A percentile compares a stretch with the other conserved stretches of the same genome.
phyloP scores from a whole-genome alignment of 1,284 basidiomycete species.

The Mixia osmundae region DNA sequence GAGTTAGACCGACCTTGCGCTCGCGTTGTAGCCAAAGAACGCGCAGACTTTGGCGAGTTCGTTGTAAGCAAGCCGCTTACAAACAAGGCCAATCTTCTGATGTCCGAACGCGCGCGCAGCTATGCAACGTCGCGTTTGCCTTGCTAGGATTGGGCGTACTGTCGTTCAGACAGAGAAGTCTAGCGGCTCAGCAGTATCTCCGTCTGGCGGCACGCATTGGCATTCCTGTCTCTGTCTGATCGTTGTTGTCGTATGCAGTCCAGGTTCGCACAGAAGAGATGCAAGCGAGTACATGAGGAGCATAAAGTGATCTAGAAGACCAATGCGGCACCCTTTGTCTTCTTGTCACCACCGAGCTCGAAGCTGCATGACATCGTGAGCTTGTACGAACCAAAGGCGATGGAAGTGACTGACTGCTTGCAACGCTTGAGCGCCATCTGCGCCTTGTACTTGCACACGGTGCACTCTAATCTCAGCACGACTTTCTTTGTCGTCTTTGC shows the following conservation, averaged over 20 bases:
- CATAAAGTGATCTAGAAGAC: slow-evolving; percentile 70
- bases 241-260: too few relatives aligned
- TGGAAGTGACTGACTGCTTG: slow-evolving; percentile 44
- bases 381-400: neutral
- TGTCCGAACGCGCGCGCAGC: neutral
- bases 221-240: too few relatives aligned
- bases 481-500: slow-evolving; percentile 99
- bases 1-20: neutral
- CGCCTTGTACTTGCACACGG: slow-evolving; percentile 96
- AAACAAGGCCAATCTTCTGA: neutral
- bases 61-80: neutral
- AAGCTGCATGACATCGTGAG: slow-evolving; percentile 33
- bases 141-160: neutral
- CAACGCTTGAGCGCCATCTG: slow-evolving; percentile 88
- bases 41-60: neutral
- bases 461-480: slow-evolving; percentile 91
- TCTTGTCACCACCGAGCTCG: slow-evolving; percentile 99
- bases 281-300: too few relatives aligned
- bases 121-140: slow-evolving; percentile 1
- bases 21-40: neutral
- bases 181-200: neutral
- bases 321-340: slow-evolving; percentile 91
- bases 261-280: too few relatives aligned
- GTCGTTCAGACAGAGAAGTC: neutral
- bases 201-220: slow-evolving; percentile 1